Base-by-base conservation (phyloP, 257 asterid genomes). In the Solanum megistacrolobum region DNA sequence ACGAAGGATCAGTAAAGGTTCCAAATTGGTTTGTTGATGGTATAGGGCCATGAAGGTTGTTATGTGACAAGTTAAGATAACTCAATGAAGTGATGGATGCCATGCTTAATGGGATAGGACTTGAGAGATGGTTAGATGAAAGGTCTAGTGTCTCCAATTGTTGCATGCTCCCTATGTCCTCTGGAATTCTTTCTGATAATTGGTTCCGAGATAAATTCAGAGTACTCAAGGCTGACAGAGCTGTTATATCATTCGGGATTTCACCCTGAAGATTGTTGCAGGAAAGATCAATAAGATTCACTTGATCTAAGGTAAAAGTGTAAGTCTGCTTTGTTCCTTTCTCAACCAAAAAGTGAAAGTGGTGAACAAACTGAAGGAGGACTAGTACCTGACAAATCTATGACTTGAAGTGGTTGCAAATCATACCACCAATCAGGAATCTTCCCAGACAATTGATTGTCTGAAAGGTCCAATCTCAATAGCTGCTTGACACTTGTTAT, bases 361-460 rank as follows among this genome's bases (percentile, higher is more conserved):
- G 36, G 62, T 38, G 72, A 58, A 41, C 76, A 41, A 14, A 72
- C 12, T 71, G 86, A 82, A 41, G 73, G 48, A 21, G 89, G 91
- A 75, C 87, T 48, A 21, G 9, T 18, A 20, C 91, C 91, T 34
- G 92, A 81, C 20, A 90, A 78, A 43, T 89, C 88, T 27, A 90
- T 16, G 43, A 81, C 35, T 7, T 72, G 60, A 31, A 90, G 75
- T 32, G 65, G 20, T 20, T 68, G 88, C 27, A 66, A 78, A 11
- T 81, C 46, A 12, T 27, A 55, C 92, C 89, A 89, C 14, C 65
- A 48, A 14, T 78, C 86, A 81, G 68, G 87, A 35, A 89, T 39
- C 14, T 32, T 78, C 62, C 91, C 88, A 12, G 83, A 52, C 35
- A 89, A 72, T 27, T 75, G 65, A 39, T 83, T 89, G 55, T 87